phyloP scores from a whole-genome alignment of 2,329 filamentous ascomycete species.

The Clarireedia homoeocarpa region DNA sequence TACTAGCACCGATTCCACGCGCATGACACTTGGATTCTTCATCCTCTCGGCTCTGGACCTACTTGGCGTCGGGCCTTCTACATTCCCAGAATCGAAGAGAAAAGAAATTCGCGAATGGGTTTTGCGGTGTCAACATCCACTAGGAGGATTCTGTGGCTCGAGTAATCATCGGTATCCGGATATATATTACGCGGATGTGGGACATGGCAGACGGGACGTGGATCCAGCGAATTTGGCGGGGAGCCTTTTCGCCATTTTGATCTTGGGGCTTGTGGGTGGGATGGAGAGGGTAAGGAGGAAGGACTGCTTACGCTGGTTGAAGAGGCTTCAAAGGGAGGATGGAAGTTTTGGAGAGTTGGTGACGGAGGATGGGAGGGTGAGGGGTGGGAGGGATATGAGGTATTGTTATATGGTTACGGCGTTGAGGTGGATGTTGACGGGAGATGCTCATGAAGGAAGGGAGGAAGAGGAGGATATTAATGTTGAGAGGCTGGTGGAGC shows the following conservation, averaged over 20 bases:
- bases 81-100: constrained; percentile 40
- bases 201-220: constrained; percentile 47
- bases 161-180: constrained; percentile 51
- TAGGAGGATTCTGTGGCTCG: constrained; percentile 83
- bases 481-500: constrained; percentile 57
- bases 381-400: constrained; percentile 75
- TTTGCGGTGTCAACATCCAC: constrained; percentile 74
- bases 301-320: constrained; percentile 67
- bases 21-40: constrained; percentile 85
- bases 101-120: constrained; percentile 65
- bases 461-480: constrained; percentile 60
- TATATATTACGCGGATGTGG: constrained; percentile 27
- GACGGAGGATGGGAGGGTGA: constrained; percentile 47
- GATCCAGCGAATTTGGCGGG: constrained; percentile 79
- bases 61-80: constrained; percentile 53
- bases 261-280: constrained; percentile 54
- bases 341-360: constrained; percentile 88
- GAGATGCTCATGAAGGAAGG: constrained; percentile 43
- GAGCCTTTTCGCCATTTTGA: constrained; percentile 79
- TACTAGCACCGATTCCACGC: constrained; percentile 81
- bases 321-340: constrained; percentile 66
- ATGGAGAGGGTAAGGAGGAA: constrained; percentile 58
- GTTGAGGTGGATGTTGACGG: constrained; percentile 74
- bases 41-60: constrained; percentile 79
- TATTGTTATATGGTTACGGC: constrained; percentile 81